Base-by-base conservation (phyloP, 305 asterid species). In the Solanum chacoense region DNA sequence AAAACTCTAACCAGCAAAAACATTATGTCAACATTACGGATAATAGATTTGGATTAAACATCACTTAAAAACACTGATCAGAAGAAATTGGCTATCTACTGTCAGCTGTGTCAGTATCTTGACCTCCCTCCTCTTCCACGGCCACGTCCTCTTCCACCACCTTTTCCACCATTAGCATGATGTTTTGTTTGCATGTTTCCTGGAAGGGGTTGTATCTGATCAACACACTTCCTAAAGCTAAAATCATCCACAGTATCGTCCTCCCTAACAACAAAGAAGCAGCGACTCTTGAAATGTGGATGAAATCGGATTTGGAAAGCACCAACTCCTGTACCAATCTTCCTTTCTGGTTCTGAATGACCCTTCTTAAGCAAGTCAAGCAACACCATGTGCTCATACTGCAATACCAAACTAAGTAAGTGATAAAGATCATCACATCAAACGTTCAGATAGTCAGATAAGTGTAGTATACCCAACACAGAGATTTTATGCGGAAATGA, bases 221-320 rank as follows among this genome's bases (percentile, higher is more conserved):
- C 93, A 9, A 97, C 98, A 84, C 99, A 97, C 93, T 96, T 97
- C 87, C 99, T 91, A 94, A 97, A 97, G 94, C 98, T 97, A 90
- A 96, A 97, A 88, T 96, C 99, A 20, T 97, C 98, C 26, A 38
- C 89, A 1, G 98, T 91, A 12, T 93, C 96, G 77, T 96, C 99
- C 26, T 94, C 96, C 93, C 98, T 96, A 45, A 91, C 65, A 87
- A 97, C 91, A 89, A 96, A 97, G 93, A 97, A 97, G 91, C 99
- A 96, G 13, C 98, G 98, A 72, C 98, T 96, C 91, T 91, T 96
- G 90, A 81, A 97, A 89, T 93, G 94, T 29, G 98, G 98, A 88
- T 96, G 99, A 93, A 31, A 92, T 14, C 96, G 94, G 26, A 96
- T 94, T 91, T 94, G 99, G 92, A 97, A 96, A 24, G 94, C 89